A percentile compares a stretch with the other conserved stretches of the same genome.
Conservation (phyloP, 2,329 filamentous ascomycete genomes). For the Polytolypa hystricis region DNA sequence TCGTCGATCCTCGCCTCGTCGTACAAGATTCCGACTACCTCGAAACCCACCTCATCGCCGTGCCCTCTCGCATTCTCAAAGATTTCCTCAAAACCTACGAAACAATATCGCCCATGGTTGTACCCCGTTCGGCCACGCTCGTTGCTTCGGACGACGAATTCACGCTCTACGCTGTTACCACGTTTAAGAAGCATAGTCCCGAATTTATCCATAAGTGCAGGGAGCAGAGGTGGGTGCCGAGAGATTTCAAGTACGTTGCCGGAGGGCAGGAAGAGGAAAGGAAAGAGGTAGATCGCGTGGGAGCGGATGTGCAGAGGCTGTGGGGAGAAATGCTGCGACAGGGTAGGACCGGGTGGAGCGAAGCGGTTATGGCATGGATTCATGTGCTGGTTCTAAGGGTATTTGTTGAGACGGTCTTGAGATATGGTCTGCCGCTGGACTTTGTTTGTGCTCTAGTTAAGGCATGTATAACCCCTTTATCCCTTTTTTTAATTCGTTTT, state of each 20-base stretch:
- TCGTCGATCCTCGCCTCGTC: constrained; percentile 69
- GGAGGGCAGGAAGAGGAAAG: constrained; percentile 83
- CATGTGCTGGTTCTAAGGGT: constrained; percentile 84
- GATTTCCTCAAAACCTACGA: constrained; percentile 88
- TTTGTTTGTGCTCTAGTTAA: constrained; percentile 77
- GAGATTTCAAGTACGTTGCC: constrained; percentile 87
- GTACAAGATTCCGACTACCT: constrained; percentile 91
- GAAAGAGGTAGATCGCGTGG: constrained; percentile 70
- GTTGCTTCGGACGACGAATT: constrained; percentile 85
- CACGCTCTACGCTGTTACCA: constrained; percentile 73
- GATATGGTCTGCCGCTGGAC: constrained; percentile 84
- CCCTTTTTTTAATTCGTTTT: neutral
- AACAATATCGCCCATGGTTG: constrained; percentile 78
- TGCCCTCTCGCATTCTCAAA: constrained; percentile 68
- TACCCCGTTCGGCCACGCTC: constrained; percentile 73
- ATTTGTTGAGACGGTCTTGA: constrained; percentile 95
- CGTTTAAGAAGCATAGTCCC: constrained; percentile 79
- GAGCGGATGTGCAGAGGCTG: constrained; percentile 77
- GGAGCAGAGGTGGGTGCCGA: constrained; percentile 87
- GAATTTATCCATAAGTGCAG: constrained; percentile 90
- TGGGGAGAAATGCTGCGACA: constrained; percentile 86
- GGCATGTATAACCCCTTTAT: constrained; percentile 43
- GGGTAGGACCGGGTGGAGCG: constrained; percentile 85
- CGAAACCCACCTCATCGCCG: constrained; percentile 85
- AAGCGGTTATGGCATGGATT: constrained; percentile 91